Percentiles rank a stretch among this genome's conserved stretches.
Conservation (phyloP, 345 rosid genomes). For the Eucalyptus victrix region DNA sequence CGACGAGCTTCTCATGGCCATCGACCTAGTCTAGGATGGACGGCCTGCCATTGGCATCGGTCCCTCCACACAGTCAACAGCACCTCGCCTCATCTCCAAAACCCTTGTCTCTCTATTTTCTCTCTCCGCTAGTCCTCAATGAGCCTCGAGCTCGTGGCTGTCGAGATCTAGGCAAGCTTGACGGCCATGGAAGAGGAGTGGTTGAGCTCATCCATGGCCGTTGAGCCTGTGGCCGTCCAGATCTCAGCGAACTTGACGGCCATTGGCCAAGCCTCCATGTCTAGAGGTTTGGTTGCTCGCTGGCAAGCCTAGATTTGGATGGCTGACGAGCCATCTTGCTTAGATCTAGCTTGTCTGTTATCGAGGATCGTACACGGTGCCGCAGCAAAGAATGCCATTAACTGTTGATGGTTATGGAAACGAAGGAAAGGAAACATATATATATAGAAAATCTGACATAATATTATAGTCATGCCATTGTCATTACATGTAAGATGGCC, state of each 20-base stretch:
- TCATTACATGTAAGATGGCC: accelerated
- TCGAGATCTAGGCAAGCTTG: neutral
- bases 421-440: accelerated
- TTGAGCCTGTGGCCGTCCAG: neutral
- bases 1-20: no score
- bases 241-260: neutral
- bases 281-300: neutral
- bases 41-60: no score
- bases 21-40: no score
- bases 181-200: neutral
- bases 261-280: neutral
- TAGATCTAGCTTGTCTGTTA: neutral
- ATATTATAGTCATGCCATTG: no score
- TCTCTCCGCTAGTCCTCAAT: neutral
- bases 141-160: neutral
- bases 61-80: no score
- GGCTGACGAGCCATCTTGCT: neutral
- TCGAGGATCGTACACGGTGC: neutral
- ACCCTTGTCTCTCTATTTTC: neutral
- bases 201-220: neutral
- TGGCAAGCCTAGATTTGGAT: neutral
- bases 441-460: no score
- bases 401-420: neutral
- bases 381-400: neutral
- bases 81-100: neutral